These are phyloP conservation scores for Monilinia fructicola DNA, from an alignment of 2,329 filamentous ascomycete species.

Conservation along the genomic window DNA sequence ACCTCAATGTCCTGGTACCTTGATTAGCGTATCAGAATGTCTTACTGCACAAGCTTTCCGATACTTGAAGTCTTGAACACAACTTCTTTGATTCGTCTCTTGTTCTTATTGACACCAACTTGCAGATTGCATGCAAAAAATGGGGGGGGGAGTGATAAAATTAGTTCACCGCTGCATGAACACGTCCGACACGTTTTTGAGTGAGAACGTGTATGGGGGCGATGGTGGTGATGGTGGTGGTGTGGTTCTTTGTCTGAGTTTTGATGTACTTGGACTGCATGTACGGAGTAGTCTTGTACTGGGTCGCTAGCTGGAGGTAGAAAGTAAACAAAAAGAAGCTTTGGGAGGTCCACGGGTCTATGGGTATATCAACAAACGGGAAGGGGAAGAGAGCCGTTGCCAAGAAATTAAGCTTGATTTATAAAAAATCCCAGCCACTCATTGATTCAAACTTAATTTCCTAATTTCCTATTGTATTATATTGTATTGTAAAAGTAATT, in stretches of 20 bases:
- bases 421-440: slow-evolving; percentile 12
- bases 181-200: slow-evolving; percentile 11
- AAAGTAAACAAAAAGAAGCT: slow-evolving; percentile 15
- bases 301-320: neutral
- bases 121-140: slow-evolving; percentile 21
- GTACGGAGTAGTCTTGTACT: too few relatives aligned
- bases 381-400: slow-evolving; percentile 15
- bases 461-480: too few relatives aligned
- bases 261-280: too few relatives aligned
- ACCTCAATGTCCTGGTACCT: slow-evolving; percentile 10
- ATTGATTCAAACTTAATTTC: slow-evolving; percentile 4
- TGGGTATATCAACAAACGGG: neutral
- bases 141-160: slow-evolving; percentile 11
- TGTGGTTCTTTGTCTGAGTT: too few relatives aligned
- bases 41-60: neutral
- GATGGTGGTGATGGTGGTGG: too few relatives aligned
- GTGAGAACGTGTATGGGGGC: too few relatives aligned
- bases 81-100: slow-evolving; percentile 12
- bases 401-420: slow-evolving; percentile 1
- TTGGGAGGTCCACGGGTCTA: neutral
- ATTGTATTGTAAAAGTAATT: too few relatives aligned
- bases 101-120: slow-evolving; percentile 9
- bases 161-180: slow-evolving; percentile 24
- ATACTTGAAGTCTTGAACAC: too few relatives aligned
- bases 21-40: slow-evolving; percentile 16